These are phyloP conservation scores for Pythium brachiatum DNA, from an alignment of 352 stramenopile species.

Conservation along the genomic window DNA sequence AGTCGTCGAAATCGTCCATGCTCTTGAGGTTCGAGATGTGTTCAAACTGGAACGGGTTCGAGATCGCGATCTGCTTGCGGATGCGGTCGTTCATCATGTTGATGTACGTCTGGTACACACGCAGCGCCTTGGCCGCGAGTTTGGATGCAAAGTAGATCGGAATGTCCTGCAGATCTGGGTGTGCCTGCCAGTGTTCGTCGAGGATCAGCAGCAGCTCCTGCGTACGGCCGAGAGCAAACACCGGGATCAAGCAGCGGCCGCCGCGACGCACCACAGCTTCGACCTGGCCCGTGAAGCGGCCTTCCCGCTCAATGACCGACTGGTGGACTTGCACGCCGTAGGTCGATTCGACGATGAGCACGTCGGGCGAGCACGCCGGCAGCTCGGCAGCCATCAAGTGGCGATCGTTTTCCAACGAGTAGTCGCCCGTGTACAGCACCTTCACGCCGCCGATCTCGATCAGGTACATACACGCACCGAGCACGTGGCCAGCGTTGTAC, in stretches of 20 bases:
- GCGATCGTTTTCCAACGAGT: conserved; percentile 97
- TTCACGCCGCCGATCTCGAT: conserved; percentile 98
- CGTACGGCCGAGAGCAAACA: conserved; percentile 98
- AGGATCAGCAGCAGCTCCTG: conserved; percentile 99
- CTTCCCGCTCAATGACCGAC: conserved; percentile 94
- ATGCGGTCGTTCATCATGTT: conserved; percentile 99
- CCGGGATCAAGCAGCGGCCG: conserved; percentile 97
- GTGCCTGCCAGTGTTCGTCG: conserved; percentile 98
- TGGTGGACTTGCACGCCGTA: conserved; percentile 98
- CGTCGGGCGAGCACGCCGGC: conserved; percentile 89
- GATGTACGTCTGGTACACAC: conserved; percentile 99
- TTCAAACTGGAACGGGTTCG: conserved; percentile 97
- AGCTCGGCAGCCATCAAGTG: conserved; percentile 95
- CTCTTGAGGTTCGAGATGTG: conserved; percentile 97
- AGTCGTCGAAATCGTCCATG: conserved; percentile 97
- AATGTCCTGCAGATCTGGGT: conserved; percentile 93
- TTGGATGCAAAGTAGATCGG: conserved; percentile 99
- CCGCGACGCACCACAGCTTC: conserved; percentile 95
- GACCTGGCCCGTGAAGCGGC: conserved; percentile 95
- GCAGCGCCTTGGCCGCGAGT: conserved; percentile 93
- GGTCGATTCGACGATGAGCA: conserved; percentile 99
- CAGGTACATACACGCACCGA: conserved; percentile 99
- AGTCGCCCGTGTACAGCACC: conserved; percentile 98
- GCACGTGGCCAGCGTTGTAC: conserved; percentile 98
- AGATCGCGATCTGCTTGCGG: conserved; percentile 96